These are phyloP conservation scores for Plenodomus biglobosus DNA, from an alignment of 2,329 filamentous ascomycete genomes.

Conservation along the genomic window DNA sequence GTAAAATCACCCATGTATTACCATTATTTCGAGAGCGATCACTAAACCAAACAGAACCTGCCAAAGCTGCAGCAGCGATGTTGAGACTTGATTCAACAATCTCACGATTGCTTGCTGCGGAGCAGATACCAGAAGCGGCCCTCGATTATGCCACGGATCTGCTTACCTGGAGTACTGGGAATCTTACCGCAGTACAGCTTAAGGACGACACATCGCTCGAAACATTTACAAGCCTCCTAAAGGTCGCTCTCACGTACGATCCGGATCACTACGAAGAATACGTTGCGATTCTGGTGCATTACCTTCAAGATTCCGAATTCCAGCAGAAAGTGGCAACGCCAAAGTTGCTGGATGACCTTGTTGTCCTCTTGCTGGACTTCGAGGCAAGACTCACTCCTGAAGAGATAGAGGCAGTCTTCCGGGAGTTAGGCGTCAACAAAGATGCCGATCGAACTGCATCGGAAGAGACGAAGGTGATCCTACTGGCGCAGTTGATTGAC, in stretches of 20 bases:
- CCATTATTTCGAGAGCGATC: neutral
- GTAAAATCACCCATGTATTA: constrained; percentile 21
- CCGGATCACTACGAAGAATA: constrained; percentile 42
- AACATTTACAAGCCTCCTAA: constrained; percentile 32
- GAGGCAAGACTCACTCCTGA: constrained; percentile 31
- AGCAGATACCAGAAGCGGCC: constrained; percentile 35
- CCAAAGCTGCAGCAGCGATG: constrained; percentile 36
- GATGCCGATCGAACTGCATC: constrained; percentile 23
- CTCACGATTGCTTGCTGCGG: constrained; percentile 23
- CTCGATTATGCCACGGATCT: constrained; percentile 41
- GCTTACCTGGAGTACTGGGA: constrained; percentile 39
- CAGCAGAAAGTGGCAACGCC: constrained; percentile 37
- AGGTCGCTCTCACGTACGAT: constrained; percentile 30
- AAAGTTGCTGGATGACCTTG: constrained; percentile 30
- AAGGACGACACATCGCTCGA: constrained; percentile 33
- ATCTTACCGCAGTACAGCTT: constrained; percentile 38
- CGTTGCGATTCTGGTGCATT: constrained; percentile 36
- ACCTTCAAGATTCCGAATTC: constrained; percentile 40
- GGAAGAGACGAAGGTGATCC: constrained; percentile 29
- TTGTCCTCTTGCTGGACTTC: constrained; percentile 36
- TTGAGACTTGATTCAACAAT: constrained; percentile 39
- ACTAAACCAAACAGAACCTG: constrained; percentile 34
- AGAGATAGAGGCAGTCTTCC: constrained; percentile 31
- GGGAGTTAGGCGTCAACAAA: constrained; percentile 30
- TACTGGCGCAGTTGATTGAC: constrained; percentile 37